A percentile compares a stretch with the other conserved stretches of the same genome.
Evolutionary conservation across 2,329 filamentous ascomycete genomes (phyloP).

Genomic region (Monosporascus sp.): DNA sequence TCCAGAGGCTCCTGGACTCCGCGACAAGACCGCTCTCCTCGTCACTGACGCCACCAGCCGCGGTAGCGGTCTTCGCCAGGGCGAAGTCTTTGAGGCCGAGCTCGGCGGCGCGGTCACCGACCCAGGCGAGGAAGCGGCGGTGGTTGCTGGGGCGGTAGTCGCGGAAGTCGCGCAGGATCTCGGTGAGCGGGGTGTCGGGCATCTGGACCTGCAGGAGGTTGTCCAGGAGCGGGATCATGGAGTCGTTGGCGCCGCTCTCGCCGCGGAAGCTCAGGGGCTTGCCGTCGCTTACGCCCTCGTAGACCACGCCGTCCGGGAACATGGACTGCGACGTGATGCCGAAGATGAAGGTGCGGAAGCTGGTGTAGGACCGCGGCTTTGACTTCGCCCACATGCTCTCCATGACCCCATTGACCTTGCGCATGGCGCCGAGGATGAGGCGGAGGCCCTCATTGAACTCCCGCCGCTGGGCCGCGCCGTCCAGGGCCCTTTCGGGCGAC

Average conservation of each 20-base stretch:
- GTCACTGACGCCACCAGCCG: conserved; percentile 16
- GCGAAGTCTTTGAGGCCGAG: conserved; percentile 57
- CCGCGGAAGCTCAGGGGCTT: conserved; percentile 79
- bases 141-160: conserved; percentile 87
- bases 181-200: conserved; percentile 83
- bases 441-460: conserved; percentile 61
- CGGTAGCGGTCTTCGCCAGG: conserved; percentile 31
- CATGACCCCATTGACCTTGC: conserved; percentile 73
- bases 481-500: conserved; percentile 27
- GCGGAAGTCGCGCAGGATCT: conserved; percentile 84
- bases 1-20: conserved; percentile 55
- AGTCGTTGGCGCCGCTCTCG: conserved; percentile 91
- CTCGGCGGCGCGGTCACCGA: conserved; percentile 46
- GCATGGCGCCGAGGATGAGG: conserved; percentile 58
- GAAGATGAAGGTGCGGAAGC: conserved; percentile 95
- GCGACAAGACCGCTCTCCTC: conserved; percentile 39
- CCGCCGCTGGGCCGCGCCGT: conserved; percentile 36
- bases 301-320: conserved; percentile 89
- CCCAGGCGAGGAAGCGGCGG: conserved; percentile 74
- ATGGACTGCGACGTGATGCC: conserved; percentile 90
- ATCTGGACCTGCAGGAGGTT: conserved; percentile 82
- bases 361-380: conserved; percentile 76
- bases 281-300: conserved; percentile 71
- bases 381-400: conserved; percentile 90
- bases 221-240: conserved; percentile 80